phyloP scores from a whole-genome alignment of 331 rosid genomes.

The Quercus lobata region DNA sequence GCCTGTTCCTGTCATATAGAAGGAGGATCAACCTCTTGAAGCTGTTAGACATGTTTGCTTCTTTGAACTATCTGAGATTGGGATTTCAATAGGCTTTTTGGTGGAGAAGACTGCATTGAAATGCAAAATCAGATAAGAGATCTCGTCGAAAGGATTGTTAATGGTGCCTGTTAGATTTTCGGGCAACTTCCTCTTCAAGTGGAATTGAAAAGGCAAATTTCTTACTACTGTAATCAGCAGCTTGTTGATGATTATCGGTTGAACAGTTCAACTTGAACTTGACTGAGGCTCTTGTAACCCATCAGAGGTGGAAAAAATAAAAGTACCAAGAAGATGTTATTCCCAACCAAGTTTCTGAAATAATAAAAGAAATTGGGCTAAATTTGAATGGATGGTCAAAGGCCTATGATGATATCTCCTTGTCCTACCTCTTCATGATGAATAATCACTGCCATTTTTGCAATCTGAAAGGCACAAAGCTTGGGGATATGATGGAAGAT shows the following conservation, averaged over 20 bases:
- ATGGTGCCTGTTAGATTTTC: conserved; percentile 62
- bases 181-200: conserved; percentile 81
- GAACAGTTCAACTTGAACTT: conserved; percentile 26
- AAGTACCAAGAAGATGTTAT: conserved; percentile 36
- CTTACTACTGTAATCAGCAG: conserved; percentile 56
- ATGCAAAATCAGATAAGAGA: conserved; percentile 62
- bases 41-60: conserved; percentile 60
- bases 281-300: conserved; percentile 56
- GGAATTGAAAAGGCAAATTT: conserved; percentile 50
- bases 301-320: conserved; percentile 60
- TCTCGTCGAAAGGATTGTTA: conserved; percentile 51
- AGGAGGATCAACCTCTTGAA: conserved; percentile 66
- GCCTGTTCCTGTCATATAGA: conserved; percentile 30
- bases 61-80: conserved; percentile 54
- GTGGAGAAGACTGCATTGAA: conserved; percentile 53
- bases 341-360: conserved; percentile 30
- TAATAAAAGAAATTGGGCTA: conserved; percentile 58
- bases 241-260: conserved; percentile 49
- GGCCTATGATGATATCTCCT: conserved; percentile 52
- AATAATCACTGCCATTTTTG: conserved; percentile 77
- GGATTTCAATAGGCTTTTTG: conserved; percentile 61
- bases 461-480: conserved; percentile 54
- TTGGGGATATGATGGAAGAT: conserved; percentile 82
- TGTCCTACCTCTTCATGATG: conserved; percentile 85
- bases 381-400: conserved; percentile 82